A percentile compares a stretch with the other conserved stretches of the same genome.
Conservation (phyloP, 441 rosid genomes). For the Raphanus hybrid region DNA sequence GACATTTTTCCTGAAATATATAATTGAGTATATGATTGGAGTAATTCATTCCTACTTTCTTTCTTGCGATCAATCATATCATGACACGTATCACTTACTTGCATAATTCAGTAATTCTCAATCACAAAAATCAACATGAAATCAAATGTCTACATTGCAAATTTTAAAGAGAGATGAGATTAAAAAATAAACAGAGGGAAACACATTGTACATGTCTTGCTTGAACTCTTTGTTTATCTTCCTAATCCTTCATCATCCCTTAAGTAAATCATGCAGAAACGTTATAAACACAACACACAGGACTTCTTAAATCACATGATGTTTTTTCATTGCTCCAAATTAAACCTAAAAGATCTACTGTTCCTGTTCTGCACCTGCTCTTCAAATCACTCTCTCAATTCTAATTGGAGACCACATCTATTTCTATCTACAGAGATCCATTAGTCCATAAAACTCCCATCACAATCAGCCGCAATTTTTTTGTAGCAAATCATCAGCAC, state of each 20-base stretch:
- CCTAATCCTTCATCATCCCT: slow-evolving; percentile 11
- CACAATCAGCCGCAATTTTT: slow-evolving; percentile 13
- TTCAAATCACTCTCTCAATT: neutral
- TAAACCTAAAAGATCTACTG: slow-evolving; percentile 29
- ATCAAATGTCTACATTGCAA: slow-evolving; percentile 37
- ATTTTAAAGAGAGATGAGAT: slow-evolving; percentile 21
- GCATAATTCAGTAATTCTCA: neutral
- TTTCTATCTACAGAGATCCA: slow-evolving; percentile 37
- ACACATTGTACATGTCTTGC: slow-evolving; percentile 39
- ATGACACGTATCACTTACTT: slow-evolving; percentile 21
- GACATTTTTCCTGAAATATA: neutral
- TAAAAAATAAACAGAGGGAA: slow-evolving; percentile 37
- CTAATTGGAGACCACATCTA: slow-evolving; percentile 35
- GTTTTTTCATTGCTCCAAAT: slow-evolving; percentile 23
- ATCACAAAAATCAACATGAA: slow-evolving; percentile 9
- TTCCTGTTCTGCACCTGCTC: slow-evolving; percentile 22
- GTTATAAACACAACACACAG: slow-evolving; percentile 38
- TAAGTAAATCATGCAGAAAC: slow-evolving; percentile 38
- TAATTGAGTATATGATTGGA: slow-evolving; percentile 29
- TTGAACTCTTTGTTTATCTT: slow-evolving; percentile 35
- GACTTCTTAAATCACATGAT: slow-evolving; percentile 39
- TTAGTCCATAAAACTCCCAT: slow-evolving; percentile 25
- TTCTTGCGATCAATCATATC: slow-evolving; percentile 22
- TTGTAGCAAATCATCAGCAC: slow-evolving; percentile 28
- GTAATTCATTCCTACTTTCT: neutral